A percentile compares a stretch with the other conserved stretches of the same genome.
Evolutionary conservation across 108 stramenopile species (phyloP).

Genomic region (Parmales sp.): DNA sequence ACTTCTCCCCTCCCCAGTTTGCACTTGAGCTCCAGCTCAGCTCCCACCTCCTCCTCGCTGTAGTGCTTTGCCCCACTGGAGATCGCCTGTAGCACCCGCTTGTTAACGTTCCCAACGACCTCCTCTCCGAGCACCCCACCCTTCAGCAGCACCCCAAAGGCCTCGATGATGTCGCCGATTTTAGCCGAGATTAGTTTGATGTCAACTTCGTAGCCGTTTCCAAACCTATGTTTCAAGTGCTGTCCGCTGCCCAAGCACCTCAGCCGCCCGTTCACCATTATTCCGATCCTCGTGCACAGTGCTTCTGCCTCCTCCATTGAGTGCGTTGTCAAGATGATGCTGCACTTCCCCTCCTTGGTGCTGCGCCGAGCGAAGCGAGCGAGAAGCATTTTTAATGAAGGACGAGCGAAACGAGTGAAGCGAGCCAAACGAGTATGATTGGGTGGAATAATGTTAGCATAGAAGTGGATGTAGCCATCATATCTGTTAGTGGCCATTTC

Average conservation of each 20-base stretch:
- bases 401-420: no score
- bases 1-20: no score
- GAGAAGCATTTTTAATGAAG: no score
- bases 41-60: no score
- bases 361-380: no score
- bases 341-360: constrained; percentile 25
- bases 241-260: constrained; percentile 76
- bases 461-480: no score
- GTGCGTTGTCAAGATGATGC: constrained; percentile 74
- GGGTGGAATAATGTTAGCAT: no score
- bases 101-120: background rate
- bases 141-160: background rate
- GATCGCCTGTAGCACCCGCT: no score
- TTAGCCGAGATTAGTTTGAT: constrained; percentile 47
- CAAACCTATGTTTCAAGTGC: constrained; percentile 66
- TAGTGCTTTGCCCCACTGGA: no score
- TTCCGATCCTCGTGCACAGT: constrained; percentile 87
- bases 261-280: constrained; percentile 84
- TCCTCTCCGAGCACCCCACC: background rate
- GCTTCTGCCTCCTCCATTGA: constrained; percentile 94
- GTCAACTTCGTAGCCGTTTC: constrained; percentile 69
- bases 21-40: no score
- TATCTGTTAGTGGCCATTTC: no score
- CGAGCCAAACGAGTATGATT: no score
- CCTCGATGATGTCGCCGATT: constrained; percentile 14